These are phyloP conservation scores for Lentinus brumalis DNA, from an alignment of 768 basidiomycete species.

Conservation along the genomic window DNA sequence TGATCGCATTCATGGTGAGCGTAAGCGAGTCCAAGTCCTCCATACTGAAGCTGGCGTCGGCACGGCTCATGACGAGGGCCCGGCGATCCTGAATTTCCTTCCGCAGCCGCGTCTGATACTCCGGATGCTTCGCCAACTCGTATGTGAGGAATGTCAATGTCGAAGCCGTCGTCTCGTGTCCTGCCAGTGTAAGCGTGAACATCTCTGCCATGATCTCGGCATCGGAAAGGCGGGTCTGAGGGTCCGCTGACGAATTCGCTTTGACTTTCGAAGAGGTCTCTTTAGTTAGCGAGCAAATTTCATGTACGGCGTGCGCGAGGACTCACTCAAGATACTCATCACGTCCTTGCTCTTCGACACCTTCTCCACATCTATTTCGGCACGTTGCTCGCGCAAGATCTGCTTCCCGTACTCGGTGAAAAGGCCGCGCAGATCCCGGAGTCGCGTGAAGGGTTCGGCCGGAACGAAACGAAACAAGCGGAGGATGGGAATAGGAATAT, in stretches of 20 bases:
- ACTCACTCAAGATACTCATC: constrained; percentile 21
- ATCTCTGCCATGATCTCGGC: constrained; percentile 22
- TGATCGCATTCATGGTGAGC: constrained; percentile 1
- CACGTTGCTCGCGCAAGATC: constrained; percentile 15
- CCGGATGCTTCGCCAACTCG: constrained; percentile 14
- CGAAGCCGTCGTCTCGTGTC: constrained; percentile 14
- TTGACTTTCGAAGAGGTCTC: not conserved
- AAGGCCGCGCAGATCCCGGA: constrained; percentile 7
- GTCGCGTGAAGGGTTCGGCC: constrained; percentile 5
- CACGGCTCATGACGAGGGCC: not conserved
- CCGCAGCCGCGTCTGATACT: constrained; percentile 16
- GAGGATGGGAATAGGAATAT: constrained; percentile 18
- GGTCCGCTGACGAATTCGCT: constrained; percentile 20
- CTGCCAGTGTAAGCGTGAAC: constrained; percentile 17
- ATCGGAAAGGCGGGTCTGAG: constrained; percentile 8
- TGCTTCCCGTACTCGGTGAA: constrained; percentile 11
- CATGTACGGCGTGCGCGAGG: not conserved
- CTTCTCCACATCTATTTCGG: constrained; percentile 5
- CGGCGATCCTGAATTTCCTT: constrained; percentile 13
- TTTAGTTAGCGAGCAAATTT: not conserved
- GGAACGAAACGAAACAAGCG: constrained; percentile 17
- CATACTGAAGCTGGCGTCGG: constrained; percentile 15
- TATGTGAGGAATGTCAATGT: constrained; percentile 10
- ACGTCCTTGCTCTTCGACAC: constrained; percentile 17
- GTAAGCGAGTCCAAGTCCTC: constrained; percentile 14